A percentile compares a stretch with the other conserved stretches of the same genome.
Conservation (phyloP, 106 monocot genomes). For the Dioscorea dumetorum region DNA sequence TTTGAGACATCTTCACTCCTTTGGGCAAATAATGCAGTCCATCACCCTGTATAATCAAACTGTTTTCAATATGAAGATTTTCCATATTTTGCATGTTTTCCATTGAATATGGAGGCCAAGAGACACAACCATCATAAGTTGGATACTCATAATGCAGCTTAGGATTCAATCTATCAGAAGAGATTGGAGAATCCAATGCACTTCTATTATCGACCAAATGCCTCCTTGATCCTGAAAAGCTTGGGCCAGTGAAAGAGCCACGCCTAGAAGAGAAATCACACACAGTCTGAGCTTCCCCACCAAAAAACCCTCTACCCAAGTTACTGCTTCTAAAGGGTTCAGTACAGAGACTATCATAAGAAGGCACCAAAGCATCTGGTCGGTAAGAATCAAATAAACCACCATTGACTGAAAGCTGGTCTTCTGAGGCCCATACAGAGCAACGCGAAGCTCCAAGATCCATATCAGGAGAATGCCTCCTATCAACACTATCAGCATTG, state of each 20-base stretch:
- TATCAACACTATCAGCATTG: neutral
- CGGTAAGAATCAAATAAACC: neutral
- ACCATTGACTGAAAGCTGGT: neutral
- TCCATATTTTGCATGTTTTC: constrained; percentile 12
- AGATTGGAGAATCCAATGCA: neutral
- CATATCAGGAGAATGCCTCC: neutral
- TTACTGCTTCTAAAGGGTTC: neutral
- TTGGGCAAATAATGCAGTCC: neutral
- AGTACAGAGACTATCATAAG: neutral
- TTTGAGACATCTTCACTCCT: neutral
- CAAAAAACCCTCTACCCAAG: neutral
- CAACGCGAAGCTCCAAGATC: neutral
- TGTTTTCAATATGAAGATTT: constrained; percentile 14
- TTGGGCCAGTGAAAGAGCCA: no score
- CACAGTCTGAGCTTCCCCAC: neutral
- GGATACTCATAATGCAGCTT: neutral
- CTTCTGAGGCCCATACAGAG: neutral
- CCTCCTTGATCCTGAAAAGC: neutral
- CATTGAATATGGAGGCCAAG: neutral
- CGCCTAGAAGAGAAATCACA: neutral
- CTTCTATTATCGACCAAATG: neutral
- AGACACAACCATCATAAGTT: neutral
- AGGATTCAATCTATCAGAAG: neutral
- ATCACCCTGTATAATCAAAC: constrained; percentile 30
- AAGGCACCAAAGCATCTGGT: neutral